Evolutionary conservation across 2,329 filamentous ascomycete species (phyloP), one percentile per base, ranked within the genome.

Genomic region (Septoria linicola): DNA sequence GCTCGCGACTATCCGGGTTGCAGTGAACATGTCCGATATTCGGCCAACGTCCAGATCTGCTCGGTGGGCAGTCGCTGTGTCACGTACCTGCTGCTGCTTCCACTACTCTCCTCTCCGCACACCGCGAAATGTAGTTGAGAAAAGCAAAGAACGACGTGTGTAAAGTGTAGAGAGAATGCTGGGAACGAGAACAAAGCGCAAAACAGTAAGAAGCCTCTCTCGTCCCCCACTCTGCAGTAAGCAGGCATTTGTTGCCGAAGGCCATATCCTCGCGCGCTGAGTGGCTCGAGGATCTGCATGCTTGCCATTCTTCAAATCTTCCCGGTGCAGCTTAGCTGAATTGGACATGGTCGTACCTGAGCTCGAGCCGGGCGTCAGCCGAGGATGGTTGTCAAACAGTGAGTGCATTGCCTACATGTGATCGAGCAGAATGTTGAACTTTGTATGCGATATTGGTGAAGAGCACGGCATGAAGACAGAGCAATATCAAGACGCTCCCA

Each of bases 51-150:
- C n/a, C n/a, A n/a, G n/a, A n/a, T n/a, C n/a, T n/a, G n/a, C n/a
- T n/a, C n/a, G n/a, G n/a, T n/a, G n/a, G n/a, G n/a, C n/a, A n/a
- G n/a, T n/a, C n/a, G n/a, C n/a, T 39, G 16, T 7, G 16, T 3
- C 14, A 21, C 11, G 14, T 19, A 17, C 34, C 17, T 37, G 34
- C 44, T 36, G 16, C 43, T 47, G 23, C 44, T 47, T 47, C 44
- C 44, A 47, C 44, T 20, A 21, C 25, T 35, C 44, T 40, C 44
- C 44, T 47, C 44, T 47, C 44, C 44, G 35, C 44, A 47, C 44
- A 40, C 44, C 44, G 31, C 44, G 23, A 47, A 47, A 47, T 23
- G 44, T 47, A 47, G 44, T 37, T 11, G 34, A 47, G 35, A 35
- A 47, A 47, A 40, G 44, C 44, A 47, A 41, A 27, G 21, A 41